Evolutionary conservation across 2,329 filamentous ascomycete genomes (phyloP).

Genomic region (Lachnellula arida): DNA sequence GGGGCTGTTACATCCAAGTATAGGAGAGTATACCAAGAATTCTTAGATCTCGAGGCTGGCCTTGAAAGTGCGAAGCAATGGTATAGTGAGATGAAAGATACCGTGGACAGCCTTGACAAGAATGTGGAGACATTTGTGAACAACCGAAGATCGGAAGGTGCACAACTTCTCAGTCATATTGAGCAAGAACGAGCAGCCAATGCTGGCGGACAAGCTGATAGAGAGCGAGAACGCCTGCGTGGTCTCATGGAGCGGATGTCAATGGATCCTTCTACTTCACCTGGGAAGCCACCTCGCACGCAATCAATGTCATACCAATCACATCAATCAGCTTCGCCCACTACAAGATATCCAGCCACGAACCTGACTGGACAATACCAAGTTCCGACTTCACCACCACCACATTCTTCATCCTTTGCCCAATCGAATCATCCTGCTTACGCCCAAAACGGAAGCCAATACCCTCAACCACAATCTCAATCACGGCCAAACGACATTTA

Average conservation of each 20-base stretch:
- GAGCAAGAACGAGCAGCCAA: conserved; percentile 31
- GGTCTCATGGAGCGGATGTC: conserved; percentile 95
- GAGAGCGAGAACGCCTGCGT: conserved; percentile 79
- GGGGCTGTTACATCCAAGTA: conserved; percentile 80
- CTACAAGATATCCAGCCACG: conserved; percentile 47
- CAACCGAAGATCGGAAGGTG: conserved; percentile 86
- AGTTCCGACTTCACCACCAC: conserved; percentile 51
- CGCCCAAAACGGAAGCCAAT: conserved; percentile 32
- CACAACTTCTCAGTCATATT: conserved; percentile 82
- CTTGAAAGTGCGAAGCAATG: conserved; percentile 85
- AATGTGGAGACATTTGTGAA: conserved; percentile 97
- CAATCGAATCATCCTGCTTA: conserved; percentile 40
- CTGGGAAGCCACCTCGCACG: conserved; percentile 36
- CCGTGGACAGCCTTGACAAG: conserved; percentile 84
- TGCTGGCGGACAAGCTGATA: conserved; percentile 50
- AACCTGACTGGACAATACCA: conserved; percentile 56
- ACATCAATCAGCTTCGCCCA: conserved; percentile 26
- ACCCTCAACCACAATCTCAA: conserved; percentile 23
- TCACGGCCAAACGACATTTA: conserved; percentile 40
- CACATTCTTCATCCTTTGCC: conserved; percentile 30
- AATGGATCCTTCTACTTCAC: conserved; percentile 57
- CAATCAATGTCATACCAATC: conserved; percentile 31
- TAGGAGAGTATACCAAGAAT: conserved; percentile 87
- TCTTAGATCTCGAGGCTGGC: conserved; percentile 82
- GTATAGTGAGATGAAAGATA: conserved; percentile 94